Conservation (phyloP, 495 filamentous ascomycete species). For the Penicillium macrosclerotiorum region DNA sequence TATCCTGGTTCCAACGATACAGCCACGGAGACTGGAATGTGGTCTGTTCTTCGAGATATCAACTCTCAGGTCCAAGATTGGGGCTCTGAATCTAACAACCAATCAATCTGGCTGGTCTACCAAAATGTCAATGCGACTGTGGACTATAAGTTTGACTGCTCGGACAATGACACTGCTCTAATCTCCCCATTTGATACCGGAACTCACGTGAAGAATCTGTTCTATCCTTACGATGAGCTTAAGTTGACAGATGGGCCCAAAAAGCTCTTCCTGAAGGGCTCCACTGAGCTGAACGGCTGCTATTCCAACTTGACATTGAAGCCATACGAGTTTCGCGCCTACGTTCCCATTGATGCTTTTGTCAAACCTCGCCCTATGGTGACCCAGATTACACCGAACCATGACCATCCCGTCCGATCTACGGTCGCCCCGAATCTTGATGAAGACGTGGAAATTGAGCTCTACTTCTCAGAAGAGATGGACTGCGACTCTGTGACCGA, state of each 20-base stretch:
- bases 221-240: constrained; percentile 59
- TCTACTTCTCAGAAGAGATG: constrained; percentile 64
- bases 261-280: constrained; percentile 42
- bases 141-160: constrained; percentile 60
- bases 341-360: constrained; percentile 52
- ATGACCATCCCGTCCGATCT: constrained; percentile 57
- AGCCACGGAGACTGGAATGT: constrained; percentile 63
- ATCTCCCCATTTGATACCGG: constrained; percentile 56
- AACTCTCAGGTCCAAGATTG: constrained; percentile 50
- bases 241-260: constrained; percentile 36
- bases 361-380: constrained; percentile 56
- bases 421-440: constrained; percentile 38
- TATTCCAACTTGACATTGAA: constrained; percentile 48
- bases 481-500: constrained; percentile 55
- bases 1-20: constrained; percentile 53
- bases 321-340: constrained; percentile 62
- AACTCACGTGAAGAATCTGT: constrained; percentile 60
- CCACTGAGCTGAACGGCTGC: constrained; percentile 53
- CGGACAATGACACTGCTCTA: constrained; percentile 40
- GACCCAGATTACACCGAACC: constrained; percentile 61
- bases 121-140: constrained; percentile 55
- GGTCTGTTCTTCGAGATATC: constrained; percentile 56
- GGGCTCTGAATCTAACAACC: constrained; percentile 36
- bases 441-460: constrained; percentile 47
- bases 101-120: constrained; percentile 65